Base-by-base conservation (phyloP, 306 rosid genomes). In the Luffa aegyptiaca region DNA sequence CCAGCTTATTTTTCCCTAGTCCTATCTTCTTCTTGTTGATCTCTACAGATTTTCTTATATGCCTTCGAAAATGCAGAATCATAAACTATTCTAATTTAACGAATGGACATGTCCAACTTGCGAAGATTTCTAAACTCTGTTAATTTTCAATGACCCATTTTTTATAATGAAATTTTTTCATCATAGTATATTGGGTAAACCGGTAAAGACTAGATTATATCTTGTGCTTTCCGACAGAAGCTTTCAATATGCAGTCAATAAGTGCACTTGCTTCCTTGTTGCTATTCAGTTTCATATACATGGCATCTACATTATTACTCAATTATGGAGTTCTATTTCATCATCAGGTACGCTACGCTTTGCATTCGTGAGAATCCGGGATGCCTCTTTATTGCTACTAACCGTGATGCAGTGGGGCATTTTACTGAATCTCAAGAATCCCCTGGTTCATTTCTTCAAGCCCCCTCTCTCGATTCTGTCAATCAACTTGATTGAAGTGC, bases 281-380 rank as follows among this genome's bases (percentile, higher is more conserved):
- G 16, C 64, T 33, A 2, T 69, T 75, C 18, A 52, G 17, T 75
- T 77, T 59, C 71, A 13, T 42, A 42, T 59, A 31, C 71, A 41
- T 58, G 55, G 16, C 71, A 39, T 59, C 3, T 57, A 44, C 79
- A 80, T 74, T 13, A 48, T 73, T n/a, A 45, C 64, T 46, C 74
- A 45, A 18, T 75, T 62, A 73, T 81, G 75, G 77, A 53, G 11
- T 53, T 21, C 33, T 71, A 69, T 74, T 42, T 81, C 62, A 82
- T 75, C 79, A 72, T 80, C 85, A 92, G 97, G 87, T 94, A 95
- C 72, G 98, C 88, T 74, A 95, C 98, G 77, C 97, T 92, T 57
- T 95, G 98, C 91, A 80, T 95, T 79, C 93, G 97, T 13, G 97
- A 92, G 89, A 95, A 92, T 82, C 97, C 97, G 6, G 98, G 97